A percentile compares a stretch with the other conserved stretches of the same genome.
Evolutionary conservation across 139 green algal genomes (phyloP).

Genomic region (Chlorella sorokiniana): DNA sequence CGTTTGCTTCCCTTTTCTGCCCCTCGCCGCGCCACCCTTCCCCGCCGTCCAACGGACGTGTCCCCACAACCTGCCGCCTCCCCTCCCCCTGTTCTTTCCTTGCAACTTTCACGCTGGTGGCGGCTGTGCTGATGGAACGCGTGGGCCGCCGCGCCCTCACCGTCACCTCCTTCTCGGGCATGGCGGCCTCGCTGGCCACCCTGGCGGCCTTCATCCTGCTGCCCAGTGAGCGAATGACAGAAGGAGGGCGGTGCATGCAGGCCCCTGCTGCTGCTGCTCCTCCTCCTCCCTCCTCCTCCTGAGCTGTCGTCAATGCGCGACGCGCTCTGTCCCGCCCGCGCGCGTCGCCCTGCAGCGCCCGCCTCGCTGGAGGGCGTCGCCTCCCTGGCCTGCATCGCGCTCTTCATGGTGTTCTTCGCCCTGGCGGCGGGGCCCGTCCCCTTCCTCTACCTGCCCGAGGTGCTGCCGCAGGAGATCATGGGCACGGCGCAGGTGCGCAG

Average conservation of each 20-base stretch:
- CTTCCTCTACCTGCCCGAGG: constrained; percentile 78
- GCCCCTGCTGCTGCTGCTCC: too few species aligned
- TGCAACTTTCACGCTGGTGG: constrained; percentile 44
- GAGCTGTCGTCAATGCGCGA: too few species aligned
- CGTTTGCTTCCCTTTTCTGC: not conserved
- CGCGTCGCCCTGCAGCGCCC: constrained; percentile 16
- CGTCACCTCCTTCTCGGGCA: constrained; percentile 63
- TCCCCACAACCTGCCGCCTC: not conserved
- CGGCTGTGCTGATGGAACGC: constrained; percentile 57
- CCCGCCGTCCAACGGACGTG: not conserved
- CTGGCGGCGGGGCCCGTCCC: constrained; percentile 79
- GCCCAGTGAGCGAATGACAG: constrained; percentile 31
- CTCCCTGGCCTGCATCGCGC: constrained; percentile 54
- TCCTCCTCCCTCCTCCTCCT: too few species aligned
- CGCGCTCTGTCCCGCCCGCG: not conserved
- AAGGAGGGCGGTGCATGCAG: not conserved
- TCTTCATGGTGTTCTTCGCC: constrained; percentile 72
- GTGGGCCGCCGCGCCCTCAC: constrained; percentile 61
- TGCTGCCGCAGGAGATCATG: constrained; percentile 75
- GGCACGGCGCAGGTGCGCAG: constrained; percentile 51
- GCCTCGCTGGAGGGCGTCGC: constrained; percentile 29
- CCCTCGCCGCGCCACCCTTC: too few species aligned
- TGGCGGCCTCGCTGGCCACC: constrained; percentile 56
- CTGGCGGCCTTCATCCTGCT: constrained; percentile 40
- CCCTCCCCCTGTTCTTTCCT: not conserved